A percentile compares a stretch with the other conserved stretches of the same genome.
phyloP scores from a whole-genome alignment of 2,329 filamentous ascomycete genomes.

The Colletotrichum sansevieriae region DNA sequence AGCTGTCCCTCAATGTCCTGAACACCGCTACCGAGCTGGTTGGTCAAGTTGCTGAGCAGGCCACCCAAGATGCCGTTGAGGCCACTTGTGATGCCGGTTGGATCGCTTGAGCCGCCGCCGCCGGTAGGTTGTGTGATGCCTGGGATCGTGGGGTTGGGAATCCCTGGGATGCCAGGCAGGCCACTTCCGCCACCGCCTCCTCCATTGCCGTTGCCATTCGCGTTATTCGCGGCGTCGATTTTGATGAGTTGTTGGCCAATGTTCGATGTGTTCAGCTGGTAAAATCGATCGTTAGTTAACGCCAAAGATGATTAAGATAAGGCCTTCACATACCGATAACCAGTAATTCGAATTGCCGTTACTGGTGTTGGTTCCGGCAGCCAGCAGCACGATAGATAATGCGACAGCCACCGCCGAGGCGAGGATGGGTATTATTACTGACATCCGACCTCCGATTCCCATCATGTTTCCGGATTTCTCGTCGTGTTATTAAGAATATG shows the following conservation, averaged over 20 bases:
- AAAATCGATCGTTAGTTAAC: not conserved
- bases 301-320: rapidly evolving
- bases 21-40: constrained; percentile 39
- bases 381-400: constrained; percentile 47
- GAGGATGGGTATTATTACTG: constrained; percentile 33
- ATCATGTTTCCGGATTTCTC: constrained; percentile 11
- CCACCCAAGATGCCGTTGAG: constrained; percentile 39
- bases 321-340: constrained; percentile 23
- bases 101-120: constrained; percentile 2
- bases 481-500: not conserved
- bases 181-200: constrained; percentile 14
- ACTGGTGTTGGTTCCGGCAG: constrained; percentile 28
- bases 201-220: constrained; percentile 26
- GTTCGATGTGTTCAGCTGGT: constrained; percentile 42
- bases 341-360: constrained; percentile 34
- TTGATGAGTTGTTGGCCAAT: constrained; percentile 41
- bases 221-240: constrained; percentile 32
- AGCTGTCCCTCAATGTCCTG: constrained; percentile 45
- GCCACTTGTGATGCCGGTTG: constrained; percentile 32
- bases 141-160: constrained; percentile 17
- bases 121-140: constrained; percentile 1
- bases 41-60: constrained; percentile 42
- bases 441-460: constrained; percentile 35
- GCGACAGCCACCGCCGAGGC: constrained; percentile 49
- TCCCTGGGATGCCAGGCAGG: constrained; percentile 14